Base-by-base conservation (phyloP, 164 flowering plant species). In the Akebia trifoliata region DNA sequence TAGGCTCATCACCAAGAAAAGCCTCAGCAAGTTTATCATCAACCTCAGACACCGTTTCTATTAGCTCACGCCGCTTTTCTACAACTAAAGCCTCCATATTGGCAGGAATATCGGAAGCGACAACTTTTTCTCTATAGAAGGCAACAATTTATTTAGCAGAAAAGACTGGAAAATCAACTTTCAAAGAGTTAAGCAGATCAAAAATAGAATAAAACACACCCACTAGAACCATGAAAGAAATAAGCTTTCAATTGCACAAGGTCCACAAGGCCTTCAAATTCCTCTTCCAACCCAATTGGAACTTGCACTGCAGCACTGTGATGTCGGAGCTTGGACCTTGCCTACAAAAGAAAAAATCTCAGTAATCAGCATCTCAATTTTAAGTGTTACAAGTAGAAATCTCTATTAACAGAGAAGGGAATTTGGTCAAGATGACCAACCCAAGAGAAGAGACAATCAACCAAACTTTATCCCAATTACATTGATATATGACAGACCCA, bases 231-330 rank as follows among this genome's bases (percentile, higher is more conserved):
- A 62, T 81, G 85, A 69, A 88, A 94, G 65, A 69, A 81, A 59
- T 74, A 79, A 48, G 99, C 93, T 74, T 90, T 90, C 56, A 78
- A 24, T 28, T 78, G 81, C 60, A 94, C 99, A 69, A 94, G 91
- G 65, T 94, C 99, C 54, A 94, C 70, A 70, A 94, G 96, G 62
- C 97, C 99, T 74, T 86, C 72, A 60, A 94, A 86, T 32, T 90
- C 72, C 1, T 94, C 99, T 70, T 94, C 99, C 74, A 94, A 72
- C 24, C 99, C 99, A 65, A 94, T 88, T 28, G 99, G 99, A 57
- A 88, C 86, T 77, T 94, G 99, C 35, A 94, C 83, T n/a, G 99
- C 97, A 63, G 99, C 99, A 83, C 86, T 81, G 58, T 94, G 95
- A 72, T 94, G 97, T 38, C 96, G 85, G 40, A 94, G 91, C 75